Evolutionary conservation across 257 asterid species (phyloP).

Genomic region (Lithospermum erythrorhizon): DNA sequence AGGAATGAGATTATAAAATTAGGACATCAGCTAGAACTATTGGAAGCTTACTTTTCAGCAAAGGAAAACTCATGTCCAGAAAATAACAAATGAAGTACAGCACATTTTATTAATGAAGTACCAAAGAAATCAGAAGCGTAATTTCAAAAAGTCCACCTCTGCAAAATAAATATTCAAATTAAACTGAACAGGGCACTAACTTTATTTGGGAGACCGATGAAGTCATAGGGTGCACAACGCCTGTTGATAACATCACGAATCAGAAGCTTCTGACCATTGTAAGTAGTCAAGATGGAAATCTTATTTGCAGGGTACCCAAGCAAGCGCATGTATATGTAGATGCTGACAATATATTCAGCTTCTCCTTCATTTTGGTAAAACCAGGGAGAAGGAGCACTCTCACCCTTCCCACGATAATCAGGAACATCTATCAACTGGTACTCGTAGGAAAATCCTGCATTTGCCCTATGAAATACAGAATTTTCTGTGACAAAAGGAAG

Average conservation of each 20-base stretch:
- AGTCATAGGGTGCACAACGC: slow-evolving; percentile 82
- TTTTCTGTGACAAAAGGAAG: slow-evolving; percentile 67
- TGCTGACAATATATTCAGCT: slow-evolving; percentile 91
- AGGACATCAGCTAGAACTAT: slow-evolving; percentile 1
- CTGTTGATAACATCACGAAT: slow-evolving; percentile 92
- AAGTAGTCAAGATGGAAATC: slow-evolving; percentile 90
- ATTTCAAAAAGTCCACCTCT: background rate
- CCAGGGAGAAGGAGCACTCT: slow-evolving; percentile 98
- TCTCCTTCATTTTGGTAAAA: slow-evolving; percentile 99
- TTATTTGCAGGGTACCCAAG: slow-evolving; percentile 94
- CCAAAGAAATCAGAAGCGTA: background rate
- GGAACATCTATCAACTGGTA: slow-evolving; percentile 91
- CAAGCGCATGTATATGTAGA: slow-evolving; percentile 91
- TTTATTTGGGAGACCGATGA: slow-evolving; percentile 94
- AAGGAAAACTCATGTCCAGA: background rate
- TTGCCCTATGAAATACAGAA: slow-evolving; percentile 57
- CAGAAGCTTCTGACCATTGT: slow-evolving; percentile 96
- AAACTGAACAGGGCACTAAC: slow-evolving; percentile 22
- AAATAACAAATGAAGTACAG: too few relatives aligned
- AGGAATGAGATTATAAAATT: slow-evolving; percentile 10
- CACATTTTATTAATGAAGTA: too few relatives aligned
- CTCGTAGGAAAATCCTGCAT: slow-evolving; percentile 80
- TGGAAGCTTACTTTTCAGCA: background rate
- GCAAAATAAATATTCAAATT: background rate
- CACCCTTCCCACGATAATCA: slow-evolving; percentile 89